Base-by-base conservation (phyloP, 2,329 filamentous ascomycete species). In the Aureobasidium sp. region DNA sequence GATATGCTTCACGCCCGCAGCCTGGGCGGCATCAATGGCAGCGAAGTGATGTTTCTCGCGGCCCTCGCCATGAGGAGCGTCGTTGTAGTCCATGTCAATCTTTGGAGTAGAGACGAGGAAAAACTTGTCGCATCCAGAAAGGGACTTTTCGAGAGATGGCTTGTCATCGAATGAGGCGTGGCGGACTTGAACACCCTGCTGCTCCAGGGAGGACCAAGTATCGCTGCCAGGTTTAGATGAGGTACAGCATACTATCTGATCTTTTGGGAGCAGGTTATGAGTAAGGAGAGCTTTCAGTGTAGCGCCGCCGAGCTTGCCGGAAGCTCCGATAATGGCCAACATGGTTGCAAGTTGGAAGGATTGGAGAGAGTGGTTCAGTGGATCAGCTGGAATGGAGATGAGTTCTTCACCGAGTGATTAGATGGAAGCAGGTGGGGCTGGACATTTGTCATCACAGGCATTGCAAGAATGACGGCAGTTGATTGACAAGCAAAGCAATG, bases 61-160 rank as follows among this genome's bases (percentile, higher is more conserved):
- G 12, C 78, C 78, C 22, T 72, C 52, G 64, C 76, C 76, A 0
- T 72, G 69, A 0, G 75, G 72, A 1, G 77, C 76, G 42, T 77
- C 67, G 62, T 74, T 68, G 68, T 75, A 79, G 68, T 79, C 78
- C 67, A 77, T 74, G 5, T 71, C 68, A 41, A 78, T 75, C n/a
- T 73, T 70, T 0, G 78, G 73, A 0, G 75, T 74, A 0, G 77
- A 79, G 31, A 79, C 76, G 22, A 80, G 71, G 67, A 79, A 78
- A n/a, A 79, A 69, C 20, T 71, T 71, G n/a, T 69, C 67, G 66
- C 73, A 75, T 56, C 72, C 76, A 53, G 64, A 15, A 62, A 76
- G 74, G 7, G 76, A 76, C 3, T 61, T 27, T 7, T 63, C 60
- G 62, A 69, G 67, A 34, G 76, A 71, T 2, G 70, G 68, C 1